Evolutionary conservation across 1,139 yeast species (phyloP), one percentile per base, ranked within the genome.

Genomic region (Saccharomyces uvarum): DNA sequence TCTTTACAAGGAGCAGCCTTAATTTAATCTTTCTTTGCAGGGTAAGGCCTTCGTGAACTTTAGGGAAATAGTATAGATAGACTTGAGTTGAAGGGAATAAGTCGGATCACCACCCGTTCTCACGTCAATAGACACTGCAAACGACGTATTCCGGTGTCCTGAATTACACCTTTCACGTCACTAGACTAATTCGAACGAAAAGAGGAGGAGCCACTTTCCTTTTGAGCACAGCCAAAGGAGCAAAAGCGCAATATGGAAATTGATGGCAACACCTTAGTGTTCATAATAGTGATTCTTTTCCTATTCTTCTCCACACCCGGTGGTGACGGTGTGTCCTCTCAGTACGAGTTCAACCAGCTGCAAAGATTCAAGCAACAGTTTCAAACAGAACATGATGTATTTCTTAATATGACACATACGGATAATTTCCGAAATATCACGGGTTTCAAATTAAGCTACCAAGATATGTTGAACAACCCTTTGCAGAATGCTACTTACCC

Each of bases 381-480:
- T 51, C 48, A 47, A 4, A 42, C 51, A 19, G 71, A 68, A 46
- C 68, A 63, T 56, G 61, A 68, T 2, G 68, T 70, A 11, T 69
- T 85, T 47, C 59, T 61, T 14, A 70, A 74, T 41, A 73, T 81
- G 44, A 74, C 77, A 1, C 83, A 78, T 66, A 57, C 65, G 16
- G 59, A 70, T 3, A 89, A 89, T 7, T 85, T 84, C 66, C 87
- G 86, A 0, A 85, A 87, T 62, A 68, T 88, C 9, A 86, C 95
- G 0, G 96, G 96, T 7, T 79, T 84, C 58, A 76, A 75, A 64
- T 70, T 83, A 55, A 82, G 86, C 51, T 87, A 84, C 62, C 70
- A 73, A 8, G 93, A 86, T 66, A 76, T 75, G 33, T 16, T 76
- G 3, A 63, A 71, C 4, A 78, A 79, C 9, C 73, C 75, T 53